Base-by-base conservation (phyloP, 768 basidiomycete genomes). In the Crepidotus variabilis region DNA sequence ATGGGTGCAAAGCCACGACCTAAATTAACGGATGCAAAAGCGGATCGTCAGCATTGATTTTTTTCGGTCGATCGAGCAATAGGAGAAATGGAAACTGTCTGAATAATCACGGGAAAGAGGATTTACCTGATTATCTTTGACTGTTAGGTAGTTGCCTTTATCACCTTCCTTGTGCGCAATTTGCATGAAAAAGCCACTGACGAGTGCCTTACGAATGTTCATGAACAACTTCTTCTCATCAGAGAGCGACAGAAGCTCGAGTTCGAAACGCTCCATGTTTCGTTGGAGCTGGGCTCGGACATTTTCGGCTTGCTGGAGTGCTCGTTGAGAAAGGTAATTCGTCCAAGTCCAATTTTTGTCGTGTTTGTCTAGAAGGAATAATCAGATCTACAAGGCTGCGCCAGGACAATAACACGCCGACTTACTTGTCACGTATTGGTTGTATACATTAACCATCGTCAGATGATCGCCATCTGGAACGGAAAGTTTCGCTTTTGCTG, bases 111-210 rank as follows among this genome's bases (percentile, higher is more conserved):
- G 18, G 18, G 3, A 43, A 11, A 4, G 14, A 14, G 5, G 39
- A 66, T 81, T 18, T 60, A 84, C 90, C 76, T 97, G 95, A 62
- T 95, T 90, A 69, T 99, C 96, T 74, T 98, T 98, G 57, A 97
- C 86, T 0, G 95, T 99, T 59, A 88, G 59, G 67, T 99, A 98
- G 54, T 79, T 82, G 2, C 87, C 84, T 71, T 92, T 94, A 68
- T 93, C 92, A 2, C 92, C 92, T 67, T 95, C 94, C 69, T 92
- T 91, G 71, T 97, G 94, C 6, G 95, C 97, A 11, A 93, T 85
- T 68, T 98, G 96, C 96, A 97, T 98, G 75, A 98, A 99, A 80
- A 92, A 99, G 1, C 95, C 97, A 62, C 88, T 90, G 4, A 91
- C 88, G 20, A 98, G 77, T 0, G 89, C 88, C 71, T 87, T 86